Evolutionary conservation across 495 filamentous ascomycete genomes (phyloP).

Genomic region (Trichoderma orchidacearum): DNA sequence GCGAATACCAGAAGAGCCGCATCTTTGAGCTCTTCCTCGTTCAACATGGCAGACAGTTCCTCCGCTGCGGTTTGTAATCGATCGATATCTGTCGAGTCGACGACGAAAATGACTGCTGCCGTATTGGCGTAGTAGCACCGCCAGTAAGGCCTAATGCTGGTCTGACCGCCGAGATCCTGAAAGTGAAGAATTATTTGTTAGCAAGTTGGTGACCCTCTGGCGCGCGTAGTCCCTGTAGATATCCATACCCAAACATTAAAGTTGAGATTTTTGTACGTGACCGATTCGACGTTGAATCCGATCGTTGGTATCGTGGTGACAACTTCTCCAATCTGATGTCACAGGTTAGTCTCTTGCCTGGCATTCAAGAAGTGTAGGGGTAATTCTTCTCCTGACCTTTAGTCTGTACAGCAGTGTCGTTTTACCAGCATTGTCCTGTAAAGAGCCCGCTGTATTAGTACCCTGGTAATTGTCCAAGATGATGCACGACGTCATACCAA

Average conservation of each 20-base stretch:
- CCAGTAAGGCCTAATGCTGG: slow-evolving; percentile 95
- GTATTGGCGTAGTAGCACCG: slow-evolving; percentile 99
- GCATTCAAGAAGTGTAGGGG: too few relatives aligned
- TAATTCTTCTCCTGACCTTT: slow-evolving; percentile 71
- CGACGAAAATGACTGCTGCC: slow-evolving; percentile 96
- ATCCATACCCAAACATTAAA: slow-evolving; percentile 85
- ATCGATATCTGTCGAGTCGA: slow-evolving; percentile 94
- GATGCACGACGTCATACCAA: slow-evolving; percentile 44
- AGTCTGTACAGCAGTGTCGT: slow-evolving; percentile 92
- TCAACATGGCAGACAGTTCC: slow-evolving; percentile 87
- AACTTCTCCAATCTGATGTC: slow-evolving; percentile 79
- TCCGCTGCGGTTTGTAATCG: slow-evolving; percentile 83
- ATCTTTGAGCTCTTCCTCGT: slow-evolving; percentile 90
- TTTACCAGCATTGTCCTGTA: slow-evolving; percentile 94
- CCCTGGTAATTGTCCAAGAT: neutral
- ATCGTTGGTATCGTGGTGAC: slow-evolving; percentile 98
- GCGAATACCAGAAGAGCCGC: slow-evolving; percentile 90
- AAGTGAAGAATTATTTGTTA: neutral
- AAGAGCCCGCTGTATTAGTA: slow-evolving; percentile 12
- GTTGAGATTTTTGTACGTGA: slow-evolving; percentile 93
- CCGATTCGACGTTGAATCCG: slow-evolving; percentile 97
- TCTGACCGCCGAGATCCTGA: slow-evolving; percentile 90
- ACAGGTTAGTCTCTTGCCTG: too few relatives aligned
- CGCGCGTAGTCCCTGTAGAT: neutral
- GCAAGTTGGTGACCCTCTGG: neutral